Percentiles rank a stretch among this genome's conserved stretches.
phyloP scores from a whole-genome alignment of 2,329 filamentous ascomycete species.

The Cadophora malorum region DNA sequence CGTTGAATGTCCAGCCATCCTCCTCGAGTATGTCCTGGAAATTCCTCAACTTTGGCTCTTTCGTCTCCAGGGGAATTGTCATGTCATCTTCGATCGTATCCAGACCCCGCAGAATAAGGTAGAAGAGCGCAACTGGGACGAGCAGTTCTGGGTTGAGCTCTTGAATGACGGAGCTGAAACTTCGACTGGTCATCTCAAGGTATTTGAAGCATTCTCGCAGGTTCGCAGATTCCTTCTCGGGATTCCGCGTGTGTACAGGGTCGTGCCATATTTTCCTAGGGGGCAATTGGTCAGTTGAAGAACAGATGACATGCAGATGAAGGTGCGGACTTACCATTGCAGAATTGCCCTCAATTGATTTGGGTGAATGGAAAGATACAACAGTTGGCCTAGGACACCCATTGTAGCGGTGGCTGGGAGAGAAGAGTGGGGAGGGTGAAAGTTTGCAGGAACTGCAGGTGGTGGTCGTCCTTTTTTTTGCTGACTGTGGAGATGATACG shows the following conservation, averaged over 20 bases:
- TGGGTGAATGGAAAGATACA: conserved; percentile 80
- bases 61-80: conserved; percentile 80
- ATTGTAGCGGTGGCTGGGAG: conserved; percentile 47
- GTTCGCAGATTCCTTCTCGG: conserved; percentile 74
- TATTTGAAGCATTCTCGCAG: conserved; percentile 85
- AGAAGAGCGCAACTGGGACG: conserved; percentile 88
- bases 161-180: conserved; percentile 91
- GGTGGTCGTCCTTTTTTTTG: conserved; percentile 2
- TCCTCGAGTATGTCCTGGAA: conserved; percentile 81
- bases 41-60: conserved; percentile 83
- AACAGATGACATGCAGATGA: neutral
- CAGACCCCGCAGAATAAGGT: conserved; percentile 87
- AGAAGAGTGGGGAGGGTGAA: conserved; percentile 14
- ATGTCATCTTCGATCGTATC: conserved; percentile 99
- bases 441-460: neutral
- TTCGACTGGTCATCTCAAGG: conserved; percentile 87
- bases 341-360: conserved; percentile 80
- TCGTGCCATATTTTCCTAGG: conserved; percentile 96
- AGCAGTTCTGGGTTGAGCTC: conserved; percentile 95
- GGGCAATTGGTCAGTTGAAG: conserved; percentile 32
- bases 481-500: conserved; percentile 11
- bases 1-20: conserved; percentile 90
- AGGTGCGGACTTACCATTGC: conserved; percentile 71
- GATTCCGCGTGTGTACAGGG: conserved; percentile 84
- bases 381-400: conserved; percentile 57